These are phyloP conservation scores for Hygrophorus pudorinus DNA, from an alignment of 768 basidiomycete genomes.

Conservation along the genomic window DNA sequence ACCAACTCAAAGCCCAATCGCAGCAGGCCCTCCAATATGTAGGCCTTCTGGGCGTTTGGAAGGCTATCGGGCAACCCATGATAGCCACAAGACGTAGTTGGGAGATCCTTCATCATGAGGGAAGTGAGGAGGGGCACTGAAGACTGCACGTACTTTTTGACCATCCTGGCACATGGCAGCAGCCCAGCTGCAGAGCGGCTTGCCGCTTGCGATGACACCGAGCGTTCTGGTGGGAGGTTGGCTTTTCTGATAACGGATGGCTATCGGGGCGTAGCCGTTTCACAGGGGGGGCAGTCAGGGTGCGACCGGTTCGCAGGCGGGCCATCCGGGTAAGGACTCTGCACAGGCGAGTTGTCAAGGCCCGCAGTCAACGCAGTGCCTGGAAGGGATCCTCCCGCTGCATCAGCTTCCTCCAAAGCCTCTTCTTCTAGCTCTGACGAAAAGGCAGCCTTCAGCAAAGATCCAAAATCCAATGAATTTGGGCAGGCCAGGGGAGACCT, in stretches of 20 bases:
- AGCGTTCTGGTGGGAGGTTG: neutral
- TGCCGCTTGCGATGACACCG: neutral
- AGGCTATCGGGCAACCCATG: neutral
- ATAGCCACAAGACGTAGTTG: neutral
- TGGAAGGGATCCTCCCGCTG: neutral
- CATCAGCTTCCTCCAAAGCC: neutral
- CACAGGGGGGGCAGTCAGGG: neutral
- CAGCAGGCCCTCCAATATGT: neutral
- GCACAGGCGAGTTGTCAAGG: no score
- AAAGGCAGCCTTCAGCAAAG: neutral
- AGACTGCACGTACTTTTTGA: neutral
- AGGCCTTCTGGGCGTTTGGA: neutral
- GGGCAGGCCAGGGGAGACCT: neutral
- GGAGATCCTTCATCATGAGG: neutral
- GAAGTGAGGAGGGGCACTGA: neutral
- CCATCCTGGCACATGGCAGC: neutral
- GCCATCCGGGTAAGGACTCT: neutral
- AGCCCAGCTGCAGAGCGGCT: neutral
- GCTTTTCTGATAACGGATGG: neutral
- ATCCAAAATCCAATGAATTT: neutral
- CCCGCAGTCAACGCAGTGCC: no score
- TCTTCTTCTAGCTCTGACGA: neutral
- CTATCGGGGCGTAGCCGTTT: neutral
- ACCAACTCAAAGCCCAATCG: neutral
- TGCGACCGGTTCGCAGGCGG: no score